A percentile compares a stretch with the other conserved stretches of the same genome.
Evolutionary conservation across 768 basidiomycete genomes (phyloP).

Genomic region (Boletus barrowsii): DNA sequence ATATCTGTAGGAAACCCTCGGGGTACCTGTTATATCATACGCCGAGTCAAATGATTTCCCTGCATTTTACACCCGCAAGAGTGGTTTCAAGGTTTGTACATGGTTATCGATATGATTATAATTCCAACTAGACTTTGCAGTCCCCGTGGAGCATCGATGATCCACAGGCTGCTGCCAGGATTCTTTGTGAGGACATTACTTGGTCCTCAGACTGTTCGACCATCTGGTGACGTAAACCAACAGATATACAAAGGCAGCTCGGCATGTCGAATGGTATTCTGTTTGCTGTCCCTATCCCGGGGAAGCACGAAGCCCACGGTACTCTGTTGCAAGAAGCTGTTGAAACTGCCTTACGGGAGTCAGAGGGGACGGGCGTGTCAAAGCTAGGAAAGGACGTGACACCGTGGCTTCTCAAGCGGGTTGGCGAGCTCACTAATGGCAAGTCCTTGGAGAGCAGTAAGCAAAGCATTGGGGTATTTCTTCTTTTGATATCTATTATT

Average conservation of each 20-base stretch:
- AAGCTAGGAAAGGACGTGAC: constrained; percentile 87
- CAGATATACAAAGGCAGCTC: constrained; percentile 70
- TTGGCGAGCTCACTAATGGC: constrained; percentile 77
- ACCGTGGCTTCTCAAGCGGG: constrained; percentile 87
- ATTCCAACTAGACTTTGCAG: constrained; percentile 36
- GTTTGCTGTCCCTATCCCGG: constrained; percentile 89
- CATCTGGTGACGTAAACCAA: not conserved
- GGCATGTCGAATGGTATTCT: constrained; percentile 74
- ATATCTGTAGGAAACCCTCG: constrained; percentile 78
- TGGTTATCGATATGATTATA: not conserved
- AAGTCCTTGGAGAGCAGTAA: constrained; percentile 69
- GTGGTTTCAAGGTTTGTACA: constrained; percentile 63
- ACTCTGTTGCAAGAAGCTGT: constrained; percentile 70
- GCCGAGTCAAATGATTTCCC: constrained; percentile 80
- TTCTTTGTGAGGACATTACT: constrained; percentile 60
- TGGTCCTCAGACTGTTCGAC: not conserved
- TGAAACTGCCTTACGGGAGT: constrained; percentile 81
- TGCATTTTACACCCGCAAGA: constrained; percentile 85
- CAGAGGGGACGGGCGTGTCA: constrained; percentile 75
- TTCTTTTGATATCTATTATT: not conserved
- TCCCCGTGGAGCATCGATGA: constrained; percentile 74
- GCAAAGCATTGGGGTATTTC: constrained; percentile 21
- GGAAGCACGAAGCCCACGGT: constrained; percentile 65
- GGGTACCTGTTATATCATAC: constrained; percentile 86
- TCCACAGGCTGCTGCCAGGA: constrained; percentile 63